Conservation (phyloP, 1,139 yeast species). For the Geotrichum histeridarum region DNA sequence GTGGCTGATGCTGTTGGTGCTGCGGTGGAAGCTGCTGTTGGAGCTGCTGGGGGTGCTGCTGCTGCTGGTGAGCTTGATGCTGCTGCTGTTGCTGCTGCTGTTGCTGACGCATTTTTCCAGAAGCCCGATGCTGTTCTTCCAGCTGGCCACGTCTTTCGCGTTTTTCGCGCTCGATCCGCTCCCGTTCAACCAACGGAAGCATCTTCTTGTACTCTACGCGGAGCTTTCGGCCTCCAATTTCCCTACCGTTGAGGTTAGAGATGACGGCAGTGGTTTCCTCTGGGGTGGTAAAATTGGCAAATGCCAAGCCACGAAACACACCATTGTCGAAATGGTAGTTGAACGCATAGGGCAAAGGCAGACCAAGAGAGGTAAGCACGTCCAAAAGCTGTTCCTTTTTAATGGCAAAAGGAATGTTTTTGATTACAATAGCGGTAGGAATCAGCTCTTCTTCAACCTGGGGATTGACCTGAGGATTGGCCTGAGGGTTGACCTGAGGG, state of each 20-base stretch:
- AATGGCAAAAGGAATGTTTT: constrained; percentile 95
- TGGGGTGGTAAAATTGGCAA: constrained; percentile 93
- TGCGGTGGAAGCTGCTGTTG: constrained; percentile 10
- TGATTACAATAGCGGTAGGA: constrained; percentile 96
- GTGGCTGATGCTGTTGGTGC: constrained; percentile 14
- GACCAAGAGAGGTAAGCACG: constrained; percentile 79
- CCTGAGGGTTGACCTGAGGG: constrained; percentile 3
- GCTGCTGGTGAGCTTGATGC: neutral
- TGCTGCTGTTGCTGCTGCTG: constrained; percentile 12
- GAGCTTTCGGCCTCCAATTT: constrained; percentile 91
- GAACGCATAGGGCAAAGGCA: constrained; percentile 96
- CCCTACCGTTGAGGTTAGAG: constrained; percentile 78
- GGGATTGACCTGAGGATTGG: neutral
- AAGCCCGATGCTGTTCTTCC: constrained; percentile 82
- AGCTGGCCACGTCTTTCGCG: constrained; percentile 91
- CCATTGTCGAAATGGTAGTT: constrained; percentile 98
- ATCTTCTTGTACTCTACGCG: constrained; percentile 96
- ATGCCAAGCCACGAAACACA: constrained; percentile 93
- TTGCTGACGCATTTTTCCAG: constrained; percentile 18
- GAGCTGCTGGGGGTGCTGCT: neutral
- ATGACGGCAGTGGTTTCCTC: constrained; percentile 91
- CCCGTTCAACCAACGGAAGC: constrained; percentile 91
- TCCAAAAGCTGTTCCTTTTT: constrained; percentile 93
- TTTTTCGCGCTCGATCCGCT: constrained; percentile 91
- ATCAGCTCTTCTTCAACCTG: constrained; percentile 69